Base-by-base conservation (phyloP, 768 basidiomycete species). In the Boletus fagicola region DNA sequence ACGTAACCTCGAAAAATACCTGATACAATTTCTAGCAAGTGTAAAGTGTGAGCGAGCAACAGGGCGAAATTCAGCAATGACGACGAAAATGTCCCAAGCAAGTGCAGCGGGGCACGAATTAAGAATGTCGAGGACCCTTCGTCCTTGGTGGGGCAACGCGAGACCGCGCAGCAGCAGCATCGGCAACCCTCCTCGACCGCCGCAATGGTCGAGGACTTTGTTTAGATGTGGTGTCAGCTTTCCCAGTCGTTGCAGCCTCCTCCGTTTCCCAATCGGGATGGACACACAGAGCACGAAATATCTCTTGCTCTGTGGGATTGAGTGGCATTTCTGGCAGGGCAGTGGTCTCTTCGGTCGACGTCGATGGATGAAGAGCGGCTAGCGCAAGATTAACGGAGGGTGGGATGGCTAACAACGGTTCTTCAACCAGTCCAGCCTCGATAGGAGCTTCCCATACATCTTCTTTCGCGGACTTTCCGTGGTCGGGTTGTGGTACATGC, bases 131-230 rank as follows among this genome's bases (percentile, higher is more conserved):
- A 45, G 59, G 60, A 16, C 72, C 66, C 42, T 63, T 72, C 12
- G 49, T 64, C 51, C 67, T 66, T 18, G 62, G 65, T 7, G 75
- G 72, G 39, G 75, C 74, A 49, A 76, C 75, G 39, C 78, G 78
- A 33, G 79, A 72, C 43, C 81, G 77, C 9, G 80, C 79, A 47
- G 80, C 80, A 44, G 77, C 74, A 18, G 83, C 81, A 56, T 82
- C 78, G 31, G 86, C 86, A 22, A 88, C 87, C 46, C 88, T 77
- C 73, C 84, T 87, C 58, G 88, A 90, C 57, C 87, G 78, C 30
- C 65, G 65, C 45, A 62, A 36, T 26, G 65, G 64, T 22, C 50
- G 42, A 22, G 20, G 2, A 39, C 43, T 28, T 16, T 43, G 54
- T n/a, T 58, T 57, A 11, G 48, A 24, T n/a, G 28, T 26, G 15